phyloP scores from a whole-genome alignment of 148 eudicot species.

The Chenopodium suecicum region DNA sequence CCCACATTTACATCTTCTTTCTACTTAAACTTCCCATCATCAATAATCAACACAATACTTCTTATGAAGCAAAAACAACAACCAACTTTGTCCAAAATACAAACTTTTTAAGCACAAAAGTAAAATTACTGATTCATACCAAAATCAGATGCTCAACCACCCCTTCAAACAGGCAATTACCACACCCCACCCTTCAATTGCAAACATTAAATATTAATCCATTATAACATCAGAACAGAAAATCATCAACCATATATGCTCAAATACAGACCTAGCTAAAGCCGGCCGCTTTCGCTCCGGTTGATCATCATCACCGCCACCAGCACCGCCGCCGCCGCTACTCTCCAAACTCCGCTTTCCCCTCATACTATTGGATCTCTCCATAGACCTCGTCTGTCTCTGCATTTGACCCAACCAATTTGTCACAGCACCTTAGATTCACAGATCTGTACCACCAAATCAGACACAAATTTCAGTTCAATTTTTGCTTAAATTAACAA shows the following conservation, averaged over 20 bases:
- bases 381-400: conserved; percentile 76
- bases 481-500: background rate
- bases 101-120: background rate
- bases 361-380: conserved; percentile 69
- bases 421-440: conserved; percentile 23
- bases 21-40: background rate
- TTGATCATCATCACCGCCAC: conserved; percentile 52
- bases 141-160: background rate
- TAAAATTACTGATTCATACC: background rate
- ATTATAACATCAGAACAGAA: background rate
- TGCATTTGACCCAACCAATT: conserved; percentile 29
- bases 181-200: background rate
- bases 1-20: background rate
- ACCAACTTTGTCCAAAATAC: background rate
- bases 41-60: background rate
- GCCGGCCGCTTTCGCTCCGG: conserved; percentile 77
- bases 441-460: conserved; percentile 42
- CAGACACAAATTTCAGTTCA: conserved; percentile 10
- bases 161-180: background rate
- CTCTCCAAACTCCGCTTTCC: conserved; percentile 74
- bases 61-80: background rate
- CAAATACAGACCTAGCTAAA: conserved; percentile 55
- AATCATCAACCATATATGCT: background rate
- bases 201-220: background rate
- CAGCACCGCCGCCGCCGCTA: conserved; percentile 29